Evolutionary conservation across 2,329 filamentous ascomycete species (phyloP), one percentile per base, ranked within the genome.

Genomic region (Sporothrix mexicana): DNA sequence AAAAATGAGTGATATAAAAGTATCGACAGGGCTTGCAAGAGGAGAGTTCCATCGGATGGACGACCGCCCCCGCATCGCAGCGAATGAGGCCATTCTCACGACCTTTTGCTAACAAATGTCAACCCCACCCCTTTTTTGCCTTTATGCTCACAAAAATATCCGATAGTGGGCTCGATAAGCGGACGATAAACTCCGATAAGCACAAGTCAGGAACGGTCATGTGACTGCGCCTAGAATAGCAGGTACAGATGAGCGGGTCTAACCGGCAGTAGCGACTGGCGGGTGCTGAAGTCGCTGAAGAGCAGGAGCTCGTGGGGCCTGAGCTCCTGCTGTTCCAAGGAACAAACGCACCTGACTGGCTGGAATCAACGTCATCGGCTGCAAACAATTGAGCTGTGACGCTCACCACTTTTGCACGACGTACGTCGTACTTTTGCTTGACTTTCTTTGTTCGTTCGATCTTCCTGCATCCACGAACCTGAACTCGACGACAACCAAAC

Each of bases 11-110:
- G 45, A 67, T n/a, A 13, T n/a, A 51, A 36, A 47, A 47, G 25
- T 25, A 23, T 23, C 20, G 20, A 25, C 20, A 49, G 9, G n/a
- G 9, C 13, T 67, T 49, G 43, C 45, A 67, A 25, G 45, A 67
- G 23, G 23, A 49, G 20, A 47, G 23, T 45, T 57, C 30, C 67
- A 43, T 20, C 49, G 20, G 67, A 10, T 49, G 1, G 67, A 2
- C 36, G n/a, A 36, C 51, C 2, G 23, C n/a, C 67, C 62, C 67
- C 68, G 68, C 68, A 59, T 70, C 43, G 17, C 43, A 17, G 43
- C 36, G 43, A 47, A 70, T 70, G 69, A 70, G 69, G 55, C 69
- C 69, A 70, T 70, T 62, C 20, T 51, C 69, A 47, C 69, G 55
- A 23, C 55, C 30, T 51, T 70, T n/a, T 61, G 43, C 23, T n/a